Evolutionary conservation across 352 stramenopile genomes (phyloP).

Genomic region (Aphanomyces cochlioides): DNA sequence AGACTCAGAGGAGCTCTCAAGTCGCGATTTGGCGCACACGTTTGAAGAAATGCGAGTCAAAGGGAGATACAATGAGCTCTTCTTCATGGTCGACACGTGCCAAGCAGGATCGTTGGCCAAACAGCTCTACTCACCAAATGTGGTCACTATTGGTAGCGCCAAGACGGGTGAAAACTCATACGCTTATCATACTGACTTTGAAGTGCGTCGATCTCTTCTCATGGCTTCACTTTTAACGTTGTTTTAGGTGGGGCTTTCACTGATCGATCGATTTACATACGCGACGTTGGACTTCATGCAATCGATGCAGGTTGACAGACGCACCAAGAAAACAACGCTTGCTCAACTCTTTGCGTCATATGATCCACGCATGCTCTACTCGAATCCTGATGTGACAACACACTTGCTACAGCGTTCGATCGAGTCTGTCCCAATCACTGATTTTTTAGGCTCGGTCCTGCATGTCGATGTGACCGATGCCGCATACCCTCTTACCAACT

Average conservation of each 20-base stretch:
- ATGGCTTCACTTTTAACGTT: conserved; percentile 31
- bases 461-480: conserved; percentile 74
- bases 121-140: conserved; percentile 81
- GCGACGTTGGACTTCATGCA: conserved; percentile 86
- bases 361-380: conserved; percentile 78
- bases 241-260: conserved; percentile 69
- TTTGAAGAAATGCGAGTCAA: conserved; percentile 94
- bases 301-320: conserved; percentile 63
- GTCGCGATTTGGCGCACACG: conserved; percentile 88
- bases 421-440: conserved; percentile 72
- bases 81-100: conserved; percentile 98
- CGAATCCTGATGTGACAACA: conserved; percentile 69
- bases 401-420: conserved; percentile 71
- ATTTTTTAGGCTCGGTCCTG: conserved; percentile 86
- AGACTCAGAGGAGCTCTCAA: conserved; percentile 95
- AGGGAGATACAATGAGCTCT: conserved; percentile 92
- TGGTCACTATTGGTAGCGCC: conserved; percentile 91
- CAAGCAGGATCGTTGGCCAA: conserved; percentile 92
- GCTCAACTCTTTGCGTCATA: conserved; percentile 78
- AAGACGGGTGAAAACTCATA: conserved; percentile 93
- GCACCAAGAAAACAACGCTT: conserved; percentile 47
- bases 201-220: conserved; percentile 38
- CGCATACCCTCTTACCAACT: conserved; percentile 62
- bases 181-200: conserved; percentile 84
- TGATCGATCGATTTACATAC: conserved; percentile 89